Base-by-base conservation (phyloP, 202 grass and related monocot genomes). In the Panicum virgatum region DNA sequence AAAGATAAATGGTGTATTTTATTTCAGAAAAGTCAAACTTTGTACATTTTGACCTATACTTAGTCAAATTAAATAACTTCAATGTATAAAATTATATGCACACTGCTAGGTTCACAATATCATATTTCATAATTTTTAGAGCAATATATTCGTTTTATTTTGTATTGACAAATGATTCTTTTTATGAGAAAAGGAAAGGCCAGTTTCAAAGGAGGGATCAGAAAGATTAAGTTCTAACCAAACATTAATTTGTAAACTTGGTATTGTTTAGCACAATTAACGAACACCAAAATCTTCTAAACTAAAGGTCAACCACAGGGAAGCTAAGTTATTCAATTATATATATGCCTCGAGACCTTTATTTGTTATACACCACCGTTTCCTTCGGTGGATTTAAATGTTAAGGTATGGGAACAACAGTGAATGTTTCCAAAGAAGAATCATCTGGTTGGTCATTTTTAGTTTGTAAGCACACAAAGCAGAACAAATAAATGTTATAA, bases 261-360 rank as follows among this genome's bases (percentile, higher is more conserved):
- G n/a, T n/a, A n/a, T n/a, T n/a, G n/a, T n/a, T n/a, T n/a, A n/a
- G n/a, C n/a, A n/a, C n/a, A n/a, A n/a, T n/a, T 1, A 30, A 63
- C 32, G 22, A 76, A 26, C 81, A 29, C 38, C 14, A 10, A 29
- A 32, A 78, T 74, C 73, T 68, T 73, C 66, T 22, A 44, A 51
- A n/a, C n/a, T 22, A 36, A 52, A 84, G 68, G 81, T 88, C 61
- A 80, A 68, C 63, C n/a, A 63, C 27, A 52, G 18, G 34, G 14
- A 50, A 40, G 54, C 7, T 29, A 80, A 38, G n/a, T 50, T 66
- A 54, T 65, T 65, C 22, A 80, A 47, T 12, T 67, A 34, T 74
- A 50, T 66, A 23, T 56, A 65, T 59, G 45, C 34, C 27, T 36
- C 12, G 3, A 48, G 62, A 76, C 2, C 16, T 69, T 81, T 39